Evolutionary conservation across 2,329 filamentous ascomycete species (phyloP).

Genomic region (Aspergillus sp.): DNA sequence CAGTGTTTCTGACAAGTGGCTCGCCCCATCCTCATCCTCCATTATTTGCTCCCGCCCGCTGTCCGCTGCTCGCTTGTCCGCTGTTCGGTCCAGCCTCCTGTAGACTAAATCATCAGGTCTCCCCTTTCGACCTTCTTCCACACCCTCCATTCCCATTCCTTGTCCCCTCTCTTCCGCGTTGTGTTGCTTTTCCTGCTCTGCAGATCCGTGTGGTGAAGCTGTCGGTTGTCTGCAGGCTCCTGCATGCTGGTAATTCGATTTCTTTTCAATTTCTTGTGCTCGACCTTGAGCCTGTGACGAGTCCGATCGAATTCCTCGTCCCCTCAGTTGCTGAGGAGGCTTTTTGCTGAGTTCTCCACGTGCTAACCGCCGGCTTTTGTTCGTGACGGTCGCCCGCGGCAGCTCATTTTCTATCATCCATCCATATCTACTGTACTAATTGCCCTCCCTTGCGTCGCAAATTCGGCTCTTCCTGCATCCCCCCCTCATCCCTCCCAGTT

Average conservation of each 20-base stretch:
- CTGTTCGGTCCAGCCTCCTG: conserved; percentile 18
- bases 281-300: neutral
- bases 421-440: conserved; percentile 1
- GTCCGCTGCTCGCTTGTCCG: conserved; percentile 12
- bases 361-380: conserved; percentile 23
- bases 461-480: conserved; percentile 22
- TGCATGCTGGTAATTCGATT: conserved; percentile 10
- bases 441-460: conserved; percentile 22
- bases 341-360: conserved; percentile 21
- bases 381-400: conserved; percentile 17
- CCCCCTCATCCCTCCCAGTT: conserved; percentile 14
- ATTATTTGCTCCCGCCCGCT: neutral
- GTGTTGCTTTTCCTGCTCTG: conserved; percentile 12
- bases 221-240: conserved; percentile 22
- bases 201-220: conserved; percentile 25
- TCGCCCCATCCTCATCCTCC: conserved; percentile 5
- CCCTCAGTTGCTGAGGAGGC: neutral
- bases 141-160: neutral
- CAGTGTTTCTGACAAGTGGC: conserved; percentile 12
- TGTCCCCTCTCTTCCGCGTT: conserved; percentile 7
- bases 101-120: conserved; percentile 1
- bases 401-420: conserved; percentile 15
- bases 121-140: neutral
- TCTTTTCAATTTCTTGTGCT: conserved; percentile 3
- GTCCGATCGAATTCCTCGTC: neutral